Conservation (phyloP, 768 basidiomycete species). For the Amanita molliuscula region DNA sequence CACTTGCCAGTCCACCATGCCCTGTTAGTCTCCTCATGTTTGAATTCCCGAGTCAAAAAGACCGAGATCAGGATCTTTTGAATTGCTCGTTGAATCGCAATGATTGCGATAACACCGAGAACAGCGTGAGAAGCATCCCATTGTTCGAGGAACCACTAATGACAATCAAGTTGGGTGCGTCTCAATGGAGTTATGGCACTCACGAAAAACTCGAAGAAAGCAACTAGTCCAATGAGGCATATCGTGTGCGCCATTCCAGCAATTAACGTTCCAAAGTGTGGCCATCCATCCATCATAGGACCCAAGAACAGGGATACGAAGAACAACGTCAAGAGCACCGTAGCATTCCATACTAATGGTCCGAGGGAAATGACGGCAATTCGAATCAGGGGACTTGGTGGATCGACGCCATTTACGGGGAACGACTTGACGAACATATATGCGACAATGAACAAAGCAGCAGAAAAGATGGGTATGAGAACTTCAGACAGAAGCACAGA, state of each 20-base stretch:
- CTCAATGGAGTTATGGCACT: slow-evolving; percentile 24
- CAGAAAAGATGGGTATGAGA: slow-evolving; percentile 67
- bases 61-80: slow-evolving; percentile 92
- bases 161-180: slow-evolving; percentile 9
- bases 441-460: slow-evolving; percentile 69
- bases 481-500: slow-evolving; percentile 80
- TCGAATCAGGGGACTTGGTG: slow-evolving; percentile 82
- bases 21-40: slow-evolving; percentile 96
- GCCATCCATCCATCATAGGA: slow-evolving; percentile 77
- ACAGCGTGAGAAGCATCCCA: slow-evolving; percentile 98
- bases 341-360: slow-evolving; percentile 92
- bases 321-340: slow-evolving; percentile 76
- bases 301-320: slow-evolving; percentile 89
- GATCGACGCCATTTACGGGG: slow-evolving; percentile 50
- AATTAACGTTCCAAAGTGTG: slow-evolving; percentile 86
- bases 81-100: slow-evolving; percentile 85
- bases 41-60: slow-evolving; percentile 93
- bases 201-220: slow-evolving; percentile 95
- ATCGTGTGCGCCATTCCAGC: slow-evolving; percentile 84
- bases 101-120: slow-evolving; percentile 80
- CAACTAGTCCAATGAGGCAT: slow-evolving; percentile 71
- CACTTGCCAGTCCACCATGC: slow-evolving; percentile 99
- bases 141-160: slow-evolving; percentile 88
- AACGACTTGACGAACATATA: slow-evolving; percentile 95
- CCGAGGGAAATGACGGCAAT: slow-evolving; percentile 85